phyloP scores from a whole-genome alignment of 495 filamentous ascomycete genomes.

The Tuber magnatum region DNA sequence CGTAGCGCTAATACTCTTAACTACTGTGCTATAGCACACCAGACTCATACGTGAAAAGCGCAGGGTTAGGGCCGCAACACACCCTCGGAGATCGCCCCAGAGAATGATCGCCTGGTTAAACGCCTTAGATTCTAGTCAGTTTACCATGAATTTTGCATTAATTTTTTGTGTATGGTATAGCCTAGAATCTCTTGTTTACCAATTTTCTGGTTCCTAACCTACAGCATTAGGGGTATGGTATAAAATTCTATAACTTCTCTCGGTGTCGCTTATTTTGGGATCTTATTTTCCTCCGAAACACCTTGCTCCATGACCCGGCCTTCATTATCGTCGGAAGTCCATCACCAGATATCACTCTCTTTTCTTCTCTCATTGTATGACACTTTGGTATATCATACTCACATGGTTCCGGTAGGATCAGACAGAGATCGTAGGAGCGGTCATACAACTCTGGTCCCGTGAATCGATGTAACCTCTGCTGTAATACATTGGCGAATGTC shows the following conservation, averaged over 20 bases:
- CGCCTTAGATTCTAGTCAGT: too few species aligned
- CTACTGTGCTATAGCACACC: too few species aligned
- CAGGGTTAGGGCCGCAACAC: constrained; percentile 12
- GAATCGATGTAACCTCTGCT: background rate
- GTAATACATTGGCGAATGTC: background rate
- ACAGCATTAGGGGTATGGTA: background rate
- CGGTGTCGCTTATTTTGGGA: background rate
- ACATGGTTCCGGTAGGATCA: background rate
- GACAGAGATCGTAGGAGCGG: background rate
- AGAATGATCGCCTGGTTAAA: too few species aligned
- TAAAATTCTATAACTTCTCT: background rate
- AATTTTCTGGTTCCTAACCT: background rate
- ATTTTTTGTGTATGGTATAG: too few species aligned
- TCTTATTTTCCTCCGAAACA: background rate
- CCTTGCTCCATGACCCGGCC: background rate
- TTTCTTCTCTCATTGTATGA: background rate
- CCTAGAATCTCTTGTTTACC: background rate
- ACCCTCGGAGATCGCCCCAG: background rate
- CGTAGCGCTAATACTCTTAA: background rate
- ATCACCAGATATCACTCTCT: background rate
- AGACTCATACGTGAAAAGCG: background rate
- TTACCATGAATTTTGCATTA: background rate
- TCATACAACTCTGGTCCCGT: background rate
- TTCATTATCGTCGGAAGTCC: background rate
- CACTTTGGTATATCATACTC: background rate